phyloP scores from a whole-genome alignment of 2,329 filamentous ascomycete genomes.

The Exophiala dermatitidis region DNA sequence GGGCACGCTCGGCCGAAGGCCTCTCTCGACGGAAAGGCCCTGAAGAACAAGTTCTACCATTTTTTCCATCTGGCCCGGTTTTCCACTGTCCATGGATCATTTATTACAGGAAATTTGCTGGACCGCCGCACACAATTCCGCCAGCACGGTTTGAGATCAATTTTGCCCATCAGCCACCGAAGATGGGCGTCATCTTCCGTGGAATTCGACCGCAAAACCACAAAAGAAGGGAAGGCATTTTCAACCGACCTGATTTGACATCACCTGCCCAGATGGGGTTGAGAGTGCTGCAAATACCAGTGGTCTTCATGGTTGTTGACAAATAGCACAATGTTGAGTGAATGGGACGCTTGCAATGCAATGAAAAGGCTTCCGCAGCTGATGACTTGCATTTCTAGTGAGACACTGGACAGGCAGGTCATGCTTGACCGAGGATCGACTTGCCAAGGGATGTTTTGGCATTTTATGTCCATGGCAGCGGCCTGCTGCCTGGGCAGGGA shows the following conservation, averaged over 20 bases:
- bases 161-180: neutral
- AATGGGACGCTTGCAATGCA: slow-evolving; percentile 23
- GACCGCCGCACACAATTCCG: neutral
- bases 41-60: neutral
- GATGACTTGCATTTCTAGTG: slow-evolving; percentile 6
- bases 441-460: neutral
- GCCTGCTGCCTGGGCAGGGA: neutral
- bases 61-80: neutral
- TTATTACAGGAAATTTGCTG: neutral
- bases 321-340: slow-evolving; percentile 8
- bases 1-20: neutral
- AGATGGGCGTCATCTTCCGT: neutral
- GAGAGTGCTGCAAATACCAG: slow-evolving; percentile 11
- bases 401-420: slow-evolving; percentile 12
- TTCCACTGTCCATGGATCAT: neutral
- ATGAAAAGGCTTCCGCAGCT: slow-evolving; percentile 11
- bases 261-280: slow-evolving; percentile 4
- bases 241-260: neutral
- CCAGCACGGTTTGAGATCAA: neutral
- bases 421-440: slow-evolving; percentile 6
- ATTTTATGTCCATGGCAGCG: slow-evolving; percentile 7
- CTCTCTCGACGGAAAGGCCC: neutral
- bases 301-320: slow-evolving; percentile 7
- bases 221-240: neutral
- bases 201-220: neutral